These are phyloP conservation scores for Neurospora sp. DNA, from an alignment of 495 filamentous ascomycete species.

Conservation along the genomic window DNA sequence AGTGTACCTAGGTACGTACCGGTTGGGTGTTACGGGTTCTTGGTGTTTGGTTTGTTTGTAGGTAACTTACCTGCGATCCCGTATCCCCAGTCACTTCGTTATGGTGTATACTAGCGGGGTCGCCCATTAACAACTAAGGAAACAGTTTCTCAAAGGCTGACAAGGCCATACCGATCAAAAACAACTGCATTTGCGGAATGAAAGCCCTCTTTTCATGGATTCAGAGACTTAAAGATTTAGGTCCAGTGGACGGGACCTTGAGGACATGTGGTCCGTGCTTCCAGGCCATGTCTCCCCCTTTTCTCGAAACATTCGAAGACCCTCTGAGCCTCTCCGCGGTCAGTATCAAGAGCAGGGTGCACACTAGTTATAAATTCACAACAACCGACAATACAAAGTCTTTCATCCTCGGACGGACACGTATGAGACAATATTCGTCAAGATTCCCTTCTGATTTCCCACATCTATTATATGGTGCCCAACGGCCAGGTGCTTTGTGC, in stretches of 20 bases:
- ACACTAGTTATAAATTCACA: not conserved
- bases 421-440: not conserved
- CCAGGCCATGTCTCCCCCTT: not conserved
- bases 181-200: not conserved
- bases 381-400: not conserved
- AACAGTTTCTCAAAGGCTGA: not conserved
- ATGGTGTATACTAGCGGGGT: not conserved
- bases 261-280: not conserved
- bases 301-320: not conserved
- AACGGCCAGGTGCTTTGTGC: not conserved
- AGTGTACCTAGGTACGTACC: not conserved
- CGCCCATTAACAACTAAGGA: not conserved
- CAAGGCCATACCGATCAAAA: not conserved
- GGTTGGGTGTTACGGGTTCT: not conserved
- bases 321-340: not conserved
- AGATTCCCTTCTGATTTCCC: not conserved
- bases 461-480: not conserved
- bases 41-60: not conserved
- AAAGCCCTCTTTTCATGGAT: not conserved
- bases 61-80: not conserved
- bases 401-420: not conserved
- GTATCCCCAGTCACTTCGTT: not conserved
- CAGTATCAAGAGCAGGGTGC: not conserved
- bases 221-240: not conserved
- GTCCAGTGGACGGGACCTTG: not conserved